These are phyloP conservation scores for Hibiscus trionum DNA, from an alignment of 345 rosid genomes.

Conservation along the genomic window DNA sequence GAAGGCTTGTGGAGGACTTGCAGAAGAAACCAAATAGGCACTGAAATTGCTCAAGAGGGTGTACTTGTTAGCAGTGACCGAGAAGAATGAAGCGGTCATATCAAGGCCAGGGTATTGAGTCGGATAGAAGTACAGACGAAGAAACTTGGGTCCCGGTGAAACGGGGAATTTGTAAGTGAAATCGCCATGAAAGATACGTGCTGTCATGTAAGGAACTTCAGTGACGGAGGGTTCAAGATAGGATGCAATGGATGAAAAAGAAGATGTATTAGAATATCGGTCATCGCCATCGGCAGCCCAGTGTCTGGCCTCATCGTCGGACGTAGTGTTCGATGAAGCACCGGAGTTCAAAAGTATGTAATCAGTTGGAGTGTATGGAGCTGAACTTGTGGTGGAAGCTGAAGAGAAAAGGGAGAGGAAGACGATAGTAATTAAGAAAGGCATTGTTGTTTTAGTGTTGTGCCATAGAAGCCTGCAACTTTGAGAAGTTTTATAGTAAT, in stretches of 20 bases:
- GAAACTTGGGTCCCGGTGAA: constrained; percentile 5
- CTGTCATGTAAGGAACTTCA: background rate
- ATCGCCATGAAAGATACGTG: background rate
- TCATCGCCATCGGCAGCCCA: background rate
- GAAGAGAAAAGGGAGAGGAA: background rate
- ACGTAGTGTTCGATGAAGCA: background rate
- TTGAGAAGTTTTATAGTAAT: background rate
- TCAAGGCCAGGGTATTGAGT: background rate
- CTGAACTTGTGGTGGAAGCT: background rate
- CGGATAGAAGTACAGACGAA: constrained; percentile 22
- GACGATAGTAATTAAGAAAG: background rate
- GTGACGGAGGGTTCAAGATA: background rate
- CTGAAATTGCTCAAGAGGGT: constrained; percentile 28
- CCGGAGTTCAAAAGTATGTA: constrained; percentile 1
- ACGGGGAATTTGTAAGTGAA: constrained; percentile 20
- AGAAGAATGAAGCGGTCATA: constrained; percentile 18
- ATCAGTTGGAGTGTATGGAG: background rate
- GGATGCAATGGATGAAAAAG: background rate
- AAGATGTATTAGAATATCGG: background rate
- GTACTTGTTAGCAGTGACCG: constrained; percentile 7
- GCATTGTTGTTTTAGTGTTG: background rate
- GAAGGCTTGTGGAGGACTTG: background rate
- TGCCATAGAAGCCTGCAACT: background rate
- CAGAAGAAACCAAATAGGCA: background rate
- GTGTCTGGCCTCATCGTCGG: background rate